phyloP scores from a whole-genome alignment of 352 stramenopile species.

The Pythium rhizo-oryzae region DNA sequence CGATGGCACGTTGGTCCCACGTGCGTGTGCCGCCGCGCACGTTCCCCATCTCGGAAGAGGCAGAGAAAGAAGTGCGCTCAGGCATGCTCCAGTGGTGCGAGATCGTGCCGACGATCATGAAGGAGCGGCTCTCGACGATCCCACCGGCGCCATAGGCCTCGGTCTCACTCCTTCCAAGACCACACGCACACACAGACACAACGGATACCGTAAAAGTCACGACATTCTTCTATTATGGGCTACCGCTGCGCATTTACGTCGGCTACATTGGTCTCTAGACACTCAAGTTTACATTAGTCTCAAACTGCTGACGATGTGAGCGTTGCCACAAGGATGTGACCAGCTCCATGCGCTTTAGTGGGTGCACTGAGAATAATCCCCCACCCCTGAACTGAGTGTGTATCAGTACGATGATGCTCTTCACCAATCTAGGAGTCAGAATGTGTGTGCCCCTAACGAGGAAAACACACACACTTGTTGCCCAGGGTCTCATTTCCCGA shows the following conservation, averaged over 20 bases:
- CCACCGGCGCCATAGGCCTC: neutral
- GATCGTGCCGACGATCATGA: neutral
- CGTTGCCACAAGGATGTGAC: too few relatives aligned
- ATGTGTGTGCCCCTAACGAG: too few relatives aligned
- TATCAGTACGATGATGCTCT: neutral
- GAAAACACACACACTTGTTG: neutral
- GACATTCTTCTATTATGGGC: too few relatives aligned
- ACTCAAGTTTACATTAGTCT: too few relatives aligned
- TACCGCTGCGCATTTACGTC: too few relatives aligned
- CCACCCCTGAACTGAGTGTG: neutral
- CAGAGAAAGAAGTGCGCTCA: neutral
- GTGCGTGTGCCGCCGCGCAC: neutral
- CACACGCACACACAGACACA: too few relatives aligned
- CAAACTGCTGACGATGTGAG: too few relatives aligned
- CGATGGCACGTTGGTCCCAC: constrained; percentile 7
- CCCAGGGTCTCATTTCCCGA: neutral
- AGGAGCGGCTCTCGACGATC: constrained; percentile 3
- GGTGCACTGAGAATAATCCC: neutral
- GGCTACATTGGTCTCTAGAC: too few relatives aligned
- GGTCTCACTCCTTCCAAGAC: neutral
- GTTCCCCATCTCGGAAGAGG: neutral
- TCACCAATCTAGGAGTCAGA: too few relatives aligned
- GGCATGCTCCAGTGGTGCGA: constrained; percentile 13
- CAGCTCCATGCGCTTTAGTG: too few relatives aligned
- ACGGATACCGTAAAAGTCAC: too few relatives aligned